These are phyloP conservation scores for Botrytis elliptica DNA, from an alignment of 2,329 filamentous ascomycete species.

Conservation along the genomic window DNA sequence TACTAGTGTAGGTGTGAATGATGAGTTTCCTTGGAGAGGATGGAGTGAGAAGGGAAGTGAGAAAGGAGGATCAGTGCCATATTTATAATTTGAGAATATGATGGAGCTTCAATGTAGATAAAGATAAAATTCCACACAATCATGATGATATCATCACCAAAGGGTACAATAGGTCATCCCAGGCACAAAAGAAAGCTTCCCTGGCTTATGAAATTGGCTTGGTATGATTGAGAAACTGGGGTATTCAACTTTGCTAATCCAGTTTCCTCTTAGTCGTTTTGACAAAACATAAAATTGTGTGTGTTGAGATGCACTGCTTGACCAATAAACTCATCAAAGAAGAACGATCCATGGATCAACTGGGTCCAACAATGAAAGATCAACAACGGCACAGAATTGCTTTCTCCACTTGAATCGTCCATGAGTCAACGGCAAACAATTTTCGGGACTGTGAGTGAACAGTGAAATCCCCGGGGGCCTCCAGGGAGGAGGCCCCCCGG, in stretches of 20 bases:
- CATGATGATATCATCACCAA: neutral
- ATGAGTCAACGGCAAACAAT: conserved; percentile 9
- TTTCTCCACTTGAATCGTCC: neutral
- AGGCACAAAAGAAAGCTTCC: neutral
- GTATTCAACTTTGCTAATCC: neutral
- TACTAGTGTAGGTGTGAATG: neutral
- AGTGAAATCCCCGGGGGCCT: neutral
- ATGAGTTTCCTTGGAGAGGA: neutral
- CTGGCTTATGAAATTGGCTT: neutral
- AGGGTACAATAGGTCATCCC: neutral
- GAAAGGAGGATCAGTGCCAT: neutral
- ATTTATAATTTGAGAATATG: neutral
- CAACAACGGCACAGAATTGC: neutral
- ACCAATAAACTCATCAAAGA: neutral
- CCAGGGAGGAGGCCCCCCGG: neutral
- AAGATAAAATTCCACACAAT: neutral
- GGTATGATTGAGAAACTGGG: neutral
- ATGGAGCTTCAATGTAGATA: neutral
- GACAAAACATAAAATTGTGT: neutral
- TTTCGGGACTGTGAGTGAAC: neutral
- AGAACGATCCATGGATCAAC: no score
- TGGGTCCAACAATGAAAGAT: neutral
- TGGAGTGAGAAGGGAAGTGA: neutral
- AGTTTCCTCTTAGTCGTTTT: neutral
- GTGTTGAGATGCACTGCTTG: neutral